Evolutionary conservation across 257 asterid genomes (phyloP).

Genomic region (Thymus mandschuricus): DNA sequence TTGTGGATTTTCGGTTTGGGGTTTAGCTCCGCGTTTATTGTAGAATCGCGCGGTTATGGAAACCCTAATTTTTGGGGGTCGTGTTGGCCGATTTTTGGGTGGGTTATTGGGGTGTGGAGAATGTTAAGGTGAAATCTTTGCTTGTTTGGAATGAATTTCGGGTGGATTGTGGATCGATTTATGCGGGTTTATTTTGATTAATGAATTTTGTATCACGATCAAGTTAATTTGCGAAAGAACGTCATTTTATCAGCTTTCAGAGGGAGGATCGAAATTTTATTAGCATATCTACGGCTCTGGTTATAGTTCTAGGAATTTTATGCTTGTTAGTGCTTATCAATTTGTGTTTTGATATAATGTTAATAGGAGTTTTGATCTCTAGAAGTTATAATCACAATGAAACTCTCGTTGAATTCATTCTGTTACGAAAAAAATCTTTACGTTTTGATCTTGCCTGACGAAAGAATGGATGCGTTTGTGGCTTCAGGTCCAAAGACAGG

Average conservation of each 20-base stretch:
- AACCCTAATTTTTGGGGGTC: constrained; percentile 27
- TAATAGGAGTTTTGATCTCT: neutral
- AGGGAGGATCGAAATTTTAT: neutral
- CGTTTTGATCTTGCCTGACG: constrained; percentile 5
- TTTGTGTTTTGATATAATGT: constrained; percentile 19
- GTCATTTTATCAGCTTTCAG: neutral
- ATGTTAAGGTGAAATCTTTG: neutral
- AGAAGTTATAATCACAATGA: too few species aligned
- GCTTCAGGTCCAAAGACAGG: constrained; percentile 63
- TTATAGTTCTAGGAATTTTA: neutral
- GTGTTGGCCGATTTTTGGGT: neutral
- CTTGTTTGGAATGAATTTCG: neutral
- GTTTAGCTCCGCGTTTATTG: neutral
- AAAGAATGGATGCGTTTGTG: constrained; percentile 9
- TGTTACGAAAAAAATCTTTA: neutral
- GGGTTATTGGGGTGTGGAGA: neutral
- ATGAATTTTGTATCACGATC: neutral
- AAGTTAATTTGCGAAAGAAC: neutral
- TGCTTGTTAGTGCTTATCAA: neutral
- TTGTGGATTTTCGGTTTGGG: neutral
- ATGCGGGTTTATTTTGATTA: neutral
- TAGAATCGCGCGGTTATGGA: neutral
- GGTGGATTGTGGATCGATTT: constrained; percentile 7
- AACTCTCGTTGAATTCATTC: neutral
- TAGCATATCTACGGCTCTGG: constrained; percentile 7